Percentiles rank a stretch among this genome's conserved stretches.
Evolutionary conservation across 768 basidiomycete species (phyloP).

Genomic region (Mycena indigotica): DNA sequence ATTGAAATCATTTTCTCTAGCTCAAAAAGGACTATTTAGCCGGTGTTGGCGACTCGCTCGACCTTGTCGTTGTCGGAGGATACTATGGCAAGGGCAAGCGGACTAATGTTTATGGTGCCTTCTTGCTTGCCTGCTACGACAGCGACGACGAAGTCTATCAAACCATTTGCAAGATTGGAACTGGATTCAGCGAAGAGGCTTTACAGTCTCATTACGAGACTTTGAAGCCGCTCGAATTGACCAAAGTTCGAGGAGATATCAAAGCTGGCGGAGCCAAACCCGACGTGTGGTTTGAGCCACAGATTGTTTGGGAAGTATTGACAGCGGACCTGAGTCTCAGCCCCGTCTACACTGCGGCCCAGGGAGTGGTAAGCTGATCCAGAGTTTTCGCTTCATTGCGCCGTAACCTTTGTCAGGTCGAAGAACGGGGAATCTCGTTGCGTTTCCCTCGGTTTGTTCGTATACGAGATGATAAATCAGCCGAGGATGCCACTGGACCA

Average conservation of each 20-base stretch:
- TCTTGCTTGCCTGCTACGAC: conserved; percentile 96
- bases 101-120: conserved; percentile 96
- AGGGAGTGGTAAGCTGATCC: conserved; percentile 69
- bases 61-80: conserved; percentile 95
- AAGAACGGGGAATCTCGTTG: conserved; percentile 90
- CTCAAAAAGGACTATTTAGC: conserved; percentile 98
- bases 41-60: conserved; percentile 95
- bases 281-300: conserved; percentile 97
- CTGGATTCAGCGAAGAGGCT: conserved; percentile 94
- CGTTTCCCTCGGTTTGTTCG: conserved; percentile 95
- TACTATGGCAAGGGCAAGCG: conserved; percentile 99
- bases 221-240: conserved; percentile 75
- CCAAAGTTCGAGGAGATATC: conserved; percentile 76
- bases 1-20: conserved; percentile 42
- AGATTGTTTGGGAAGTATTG: conserved; percentile 97
- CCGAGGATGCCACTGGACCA: conserved; percentile 89
- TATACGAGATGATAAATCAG: conserved; percentile 89
- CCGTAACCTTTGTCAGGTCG: conserved; percentile 62
- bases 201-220: conserved; percentile 79
- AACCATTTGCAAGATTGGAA: conserved; percentile 98
- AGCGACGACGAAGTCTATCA: conserved; percentile 92
- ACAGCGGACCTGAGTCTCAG: conserved; percentile 96
- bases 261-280: conserved; percentile 93
- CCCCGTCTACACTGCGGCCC: conserved; percentile 93
- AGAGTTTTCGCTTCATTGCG: conserved; percentile 10